Evolutionary conservation across 2,329 filamentous ascomycete species (phyloP).

Genomic region (Colletotrichum shisoi): DNA sequence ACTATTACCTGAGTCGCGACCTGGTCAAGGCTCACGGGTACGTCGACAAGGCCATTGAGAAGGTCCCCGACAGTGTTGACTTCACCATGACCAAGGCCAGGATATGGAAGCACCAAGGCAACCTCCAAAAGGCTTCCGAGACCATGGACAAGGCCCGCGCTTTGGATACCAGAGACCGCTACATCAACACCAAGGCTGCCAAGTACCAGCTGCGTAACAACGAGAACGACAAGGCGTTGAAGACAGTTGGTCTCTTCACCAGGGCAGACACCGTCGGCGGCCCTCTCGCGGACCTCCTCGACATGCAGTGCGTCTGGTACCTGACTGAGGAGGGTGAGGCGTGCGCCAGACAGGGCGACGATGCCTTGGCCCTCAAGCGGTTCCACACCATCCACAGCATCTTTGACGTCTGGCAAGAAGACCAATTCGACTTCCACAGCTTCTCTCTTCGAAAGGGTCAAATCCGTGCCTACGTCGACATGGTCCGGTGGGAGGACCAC

Average conservation of each 20-base stretch:
- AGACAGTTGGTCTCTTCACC: conserved; percentile 93
- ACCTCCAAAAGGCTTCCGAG: conserved; percentile 79
- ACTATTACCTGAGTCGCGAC: conserved; percentile 87
- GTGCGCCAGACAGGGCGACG: conserved; percentile 80
- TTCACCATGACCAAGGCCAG: conserved; percentile 95
- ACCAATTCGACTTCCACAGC: conserved; percentile 98
- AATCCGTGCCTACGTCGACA: conserved; percentile 92
- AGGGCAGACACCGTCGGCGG: conserved; percentile 88
- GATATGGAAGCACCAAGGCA: conserved; percentile 89
- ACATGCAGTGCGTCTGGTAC: conserved; percentile 99
- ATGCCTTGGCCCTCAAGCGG: conserved; percentile 87
- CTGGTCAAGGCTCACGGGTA: conserved; percentile 81
- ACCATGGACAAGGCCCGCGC: conserved; percentile 87
- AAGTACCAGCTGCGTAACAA: conserved; percentile 96
- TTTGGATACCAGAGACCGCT: conserved; percentile 88
- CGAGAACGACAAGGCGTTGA: conserved; percentile 83
- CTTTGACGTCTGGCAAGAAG: conserved; percentile 97
- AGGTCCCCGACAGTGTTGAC: conserved; percentile 83
- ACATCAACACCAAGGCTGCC: conserved; percentile 97
- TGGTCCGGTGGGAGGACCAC: conserved; percentile 95
- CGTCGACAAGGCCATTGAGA: conserved; percentile 81
- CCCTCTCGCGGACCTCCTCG: conserved; percentile 86
- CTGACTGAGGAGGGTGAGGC: conserved; percentile 94
- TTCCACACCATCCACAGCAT: conserved; percentile 89
- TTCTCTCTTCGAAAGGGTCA: conserved; percentile 98